Conservation (phyloP, 2,329 filamentous ascomycete species). For the Aspergillus nomiae region DNA sequence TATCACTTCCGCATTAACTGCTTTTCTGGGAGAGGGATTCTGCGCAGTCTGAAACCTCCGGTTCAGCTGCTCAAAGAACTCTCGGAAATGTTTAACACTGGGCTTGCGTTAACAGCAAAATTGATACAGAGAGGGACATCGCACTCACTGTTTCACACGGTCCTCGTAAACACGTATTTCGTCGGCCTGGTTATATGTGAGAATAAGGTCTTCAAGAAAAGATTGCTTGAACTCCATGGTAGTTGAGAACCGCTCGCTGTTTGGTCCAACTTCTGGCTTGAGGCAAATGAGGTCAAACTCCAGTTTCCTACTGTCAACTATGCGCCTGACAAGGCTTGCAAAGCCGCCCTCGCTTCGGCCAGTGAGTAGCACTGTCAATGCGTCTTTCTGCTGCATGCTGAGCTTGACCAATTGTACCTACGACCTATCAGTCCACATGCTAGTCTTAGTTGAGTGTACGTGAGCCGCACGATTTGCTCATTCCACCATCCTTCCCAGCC, state of each 20-base stretch:
- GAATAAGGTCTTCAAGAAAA: constrained; percentile 77
- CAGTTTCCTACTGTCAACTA: constrained; percentile 73
- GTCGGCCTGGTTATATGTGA: constrained; percentile 80
- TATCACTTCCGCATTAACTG: constrained; percentile 77
- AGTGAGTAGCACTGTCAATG: constrained; percentile 82
- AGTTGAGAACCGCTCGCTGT: constrained; percentile 72
- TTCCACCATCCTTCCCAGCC: constrained; percentile 98
- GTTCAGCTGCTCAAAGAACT: constrained; percentile 82
- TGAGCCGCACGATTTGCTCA: constrained; percentile 70
- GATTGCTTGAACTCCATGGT: constrained; percentile 94
- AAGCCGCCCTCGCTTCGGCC: constrained; percentile 80
- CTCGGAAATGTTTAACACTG: constrained; percentile 76
- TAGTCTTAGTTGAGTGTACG: constrained; percentile 1
- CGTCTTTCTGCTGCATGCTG: constrained; percentile 81
- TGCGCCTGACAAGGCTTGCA: constrained; percentile 76
- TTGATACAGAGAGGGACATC: background rate
- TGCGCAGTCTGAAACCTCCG: constrained; percentile 50
- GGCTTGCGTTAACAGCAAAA: constrained; percentile 18
- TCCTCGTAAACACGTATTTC: constrained; percentile 75
- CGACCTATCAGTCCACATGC: constrained; percentile 26
- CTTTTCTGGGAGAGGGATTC: constrained; percentile 56
- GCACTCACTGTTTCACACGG: constrained; percentile 58
- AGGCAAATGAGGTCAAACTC: constrained; percentile 86
- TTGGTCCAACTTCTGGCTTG: constrained; percentile 81
- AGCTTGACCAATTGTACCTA: constrained; percentile 71